Evolutionary conservation across 2,329 filamentous ascomycete species (phyloP), one percentile per base, ranked within the genome.

Genomic region (Parascedosporium putredinis): DNA sequence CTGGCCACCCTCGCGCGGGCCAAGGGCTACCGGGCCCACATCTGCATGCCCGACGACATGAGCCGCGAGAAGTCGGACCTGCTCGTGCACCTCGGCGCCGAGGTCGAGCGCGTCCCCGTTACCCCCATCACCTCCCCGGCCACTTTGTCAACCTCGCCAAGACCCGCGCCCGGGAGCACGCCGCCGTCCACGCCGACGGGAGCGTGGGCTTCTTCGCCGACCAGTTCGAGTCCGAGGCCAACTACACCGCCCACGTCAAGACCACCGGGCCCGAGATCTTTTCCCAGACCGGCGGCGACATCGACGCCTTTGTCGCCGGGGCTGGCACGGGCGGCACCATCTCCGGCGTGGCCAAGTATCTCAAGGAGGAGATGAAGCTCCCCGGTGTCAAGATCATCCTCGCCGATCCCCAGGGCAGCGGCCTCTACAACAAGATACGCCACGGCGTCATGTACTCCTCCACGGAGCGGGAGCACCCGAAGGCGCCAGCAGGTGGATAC

Each of bases 21-120:
- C 20, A 79, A 83, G 64, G 93, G 93, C 29, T 97, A 97, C 70
- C 79, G 84, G 56, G 89, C 89, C 27, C 87, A 97, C 67, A 97
- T 98, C 56, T 96, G 88, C 72, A 97, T 98, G 89, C 91, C 93
- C 45, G 83, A 88, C 62, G 93, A 98, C 69, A 86, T 94, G 71
- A 81, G 84, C 51, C 71, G 74, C 51, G 93, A 98, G 66, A 98
- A 98, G 67, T 88, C 86, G 4, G 84, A 91, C 59, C 78, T 98
- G 36, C 80, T 98, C 42, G 77, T 84, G 56, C 91, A 93, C 62
- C 81, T 98, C 9, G 93, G 93, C 58, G 93, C 93, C 38, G 79
- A 80, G n/a, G 91, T 98, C 24, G 90, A 96, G 71, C 80, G 89
- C 50, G 90, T 98, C 2, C 78, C 83, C 5, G 89, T 93, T 10